A percentile compares a stretch with the other conserved stretches of the same genome.
phyloP scores from a whole-genome alignment of 768 basidiomycete species.

The Roridomyces roridus region DNA sequence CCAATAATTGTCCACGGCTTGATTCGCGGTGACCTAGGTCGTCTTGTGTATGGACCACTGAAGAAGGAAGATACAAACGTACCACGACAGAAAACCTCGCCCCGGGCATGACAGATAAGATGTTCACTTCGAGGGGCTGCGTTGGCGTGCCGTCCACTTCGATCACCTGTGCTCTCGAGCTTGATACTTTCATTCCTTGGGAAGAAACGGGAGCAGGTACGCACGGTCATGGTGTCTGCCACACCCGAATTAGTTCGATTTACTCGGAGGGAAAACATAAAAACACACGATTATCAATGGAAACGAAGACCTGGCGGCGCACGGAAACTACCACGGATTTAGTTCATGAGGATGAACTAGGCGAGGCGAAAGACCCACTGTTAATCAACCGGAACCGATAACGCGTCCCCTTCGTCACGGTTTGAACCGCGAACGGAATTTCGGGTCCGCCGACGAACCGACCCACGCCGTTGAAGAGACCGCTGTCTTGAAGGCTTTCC shows the following conservation, averaged over 20 bases:
- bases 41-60: constrained; percentile 6
- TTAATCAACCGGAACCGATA: constrained; percentile 51
- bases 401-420: constrained; percentile 33
- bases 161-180: too few species aligned
- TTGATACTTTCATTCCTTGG: too few species aligned
- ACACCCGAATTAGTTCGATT: not conserved
- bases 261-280: not conserved
- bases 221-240: constrained; percentile 7
- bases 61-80: constrained; percentile 13
- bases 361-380: too few species aligned
- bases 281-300: constrained; percentile 25
- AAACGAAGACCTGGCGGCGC: constrained; percentile 38
- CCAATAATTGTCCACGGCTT: constrained; percentile 55
- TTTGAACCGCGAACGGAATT: constrained; percentile 36
- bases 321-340: too few species aligned
- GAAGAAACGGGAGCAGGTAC: too few species aligned
- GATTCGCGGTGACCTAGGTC: constrained; percentile 49
- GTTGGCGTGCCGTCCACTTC: constrained; percentile 9
- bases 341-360: too few species aligned
- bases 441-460: constrained; percentile 37
- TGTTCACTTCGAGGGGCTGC: constrained; percentile 8
- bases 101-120: constrained; percentile 41
- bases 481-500: too few species aligned
- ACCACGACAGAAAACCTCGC: constrained; percentile 58
- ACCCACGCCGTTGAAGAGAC: too few species aligned